Conservation (phyloP, 768 basidiomycete species). For the Calvatia gigantea region DNA sequence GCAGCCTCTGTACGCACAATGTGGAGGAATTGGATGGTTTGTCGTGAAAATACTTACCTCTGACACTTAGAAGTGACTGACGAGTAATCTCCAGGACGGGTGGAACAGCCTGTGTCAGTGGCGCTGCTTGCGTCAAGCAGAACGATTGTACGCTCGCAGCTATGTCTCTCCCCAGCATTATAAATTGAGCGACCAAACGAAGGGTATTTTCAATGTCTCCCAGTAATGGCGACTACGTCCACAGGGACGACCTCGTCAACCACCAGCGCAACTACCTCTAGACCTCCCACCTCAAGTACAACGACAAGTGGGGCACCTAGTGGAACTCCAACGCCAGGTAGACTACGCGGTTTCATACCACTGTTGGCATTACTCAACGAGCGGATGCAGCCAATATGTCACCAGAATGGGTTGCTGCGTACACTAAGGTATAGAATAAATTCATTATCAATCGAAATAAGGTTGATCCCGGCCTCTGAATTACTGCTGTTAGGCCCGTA, state of each 20-base stretch:
- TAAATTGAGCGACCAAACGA: background rate
- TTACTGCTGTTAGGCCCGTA: constrained; percentile 33
- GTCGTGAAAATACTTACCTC: constrained; percentile 7
- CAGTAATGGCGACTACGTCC: constrained; percentile 28
- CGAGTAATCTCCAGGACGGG: constrained; percentile 34
- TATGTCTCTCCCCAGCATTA: background rate
- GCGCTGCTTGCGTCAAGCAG: constrained; percentile 37
- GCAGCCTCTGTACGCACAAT: constrained; percentile 40
- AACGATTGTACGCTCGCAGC: constrained; percentile 36
- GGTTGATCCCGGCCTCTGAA: background rate
- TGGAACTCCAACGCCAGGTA: constrained; percentile 18
- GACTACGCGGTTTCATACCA: background rate
- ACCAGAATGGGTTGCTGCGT: constrained; percentile 52
- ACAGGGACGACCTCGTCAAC: constrained; percentile 19
- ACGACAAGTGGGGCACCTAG: constrained; percentile 19
- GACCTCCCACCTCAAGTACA: constrained; percentile 19
- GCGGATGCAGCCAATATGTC: constrained; percentile 35
- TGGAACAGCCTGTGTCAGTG: constrained; percentile 43
- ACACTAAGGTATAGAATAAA: constrained; percentile 38
- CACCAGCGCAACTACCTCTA: constrained; percentile 20
- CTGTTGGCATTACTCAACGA: too few species aligned
- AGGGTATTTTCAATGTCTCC: constrained; percentile 53
- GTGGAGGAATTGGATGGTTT: constrained; percentile 50
- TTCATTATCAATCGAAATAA: background rate
- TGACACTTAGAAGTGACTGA: background rate